Evolutionary conservation across 306 rosid genomes (phyloP).

Genomic region (Sicyos baderoa): DNA sequence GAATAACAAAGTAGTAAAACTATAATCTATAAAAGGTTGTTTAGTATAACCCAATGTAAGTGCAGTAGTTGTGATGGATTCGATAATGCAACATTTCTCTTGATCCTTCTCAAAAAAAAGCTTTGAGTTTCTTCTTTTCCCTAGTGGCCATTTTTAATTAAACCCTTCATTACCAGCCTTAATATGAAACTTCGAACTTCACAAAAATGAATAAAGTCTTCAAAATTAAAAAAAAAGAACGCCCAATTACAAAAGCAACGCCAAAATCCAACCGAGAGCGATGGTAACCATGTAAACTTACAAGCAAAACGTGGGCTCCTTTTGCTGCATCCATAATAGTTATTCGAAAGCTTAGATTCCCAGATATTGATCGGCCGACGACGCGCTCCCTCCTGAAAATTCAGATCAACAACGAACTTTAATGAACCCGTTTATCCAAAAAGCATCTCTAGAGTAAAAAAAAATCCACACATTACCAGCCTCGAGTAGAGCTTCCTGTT

Average conservation of each 20-base stretch:
- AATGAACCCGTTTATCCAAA: neutral
- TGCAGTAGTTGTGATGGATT: no score
- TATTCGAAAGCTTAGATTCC: conserved; percentile 69
- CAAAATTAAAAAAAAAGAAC: conserved; percentile 7
- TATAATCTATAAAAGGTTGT: no score
- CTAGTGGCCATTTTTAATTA: neutral
- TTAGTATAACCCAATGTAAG: no score
- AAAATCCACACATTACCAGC: conserved; percentile 30
- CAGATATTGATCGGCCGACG: conserved; percentile 64
- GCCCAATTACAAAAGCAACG: neutral
- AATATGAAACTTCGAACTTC: neutral
- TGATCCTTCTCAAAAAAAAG: no score
- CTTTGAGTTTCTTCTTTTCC: no score
- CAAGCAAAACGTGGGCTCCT: conserved; percentile 58
- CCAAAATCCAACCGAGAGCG: neutral
- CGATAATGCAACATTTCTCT: no score
- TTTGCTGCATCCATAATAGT: conserved; percentile 70
- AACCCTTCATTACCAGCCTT: neutral
- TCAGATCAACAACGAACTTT: conserved; percentile 6
- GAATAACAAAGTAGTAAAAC: no score
- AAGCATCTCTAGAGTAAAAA: neutral
- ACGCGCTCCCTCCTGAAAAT: conserved; percentile 45
- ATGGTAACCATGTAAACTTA: conserved; percentile 28
- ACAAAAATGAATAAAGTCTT: neutral
- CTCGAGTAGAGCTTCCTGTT: conserved; percentile 44